Evolutionary conservation across 108 stramenopile genomes (phyloP), one percentile per base, ranked within the genome.

Genomic region (Nitzschia sp.): DNA sequence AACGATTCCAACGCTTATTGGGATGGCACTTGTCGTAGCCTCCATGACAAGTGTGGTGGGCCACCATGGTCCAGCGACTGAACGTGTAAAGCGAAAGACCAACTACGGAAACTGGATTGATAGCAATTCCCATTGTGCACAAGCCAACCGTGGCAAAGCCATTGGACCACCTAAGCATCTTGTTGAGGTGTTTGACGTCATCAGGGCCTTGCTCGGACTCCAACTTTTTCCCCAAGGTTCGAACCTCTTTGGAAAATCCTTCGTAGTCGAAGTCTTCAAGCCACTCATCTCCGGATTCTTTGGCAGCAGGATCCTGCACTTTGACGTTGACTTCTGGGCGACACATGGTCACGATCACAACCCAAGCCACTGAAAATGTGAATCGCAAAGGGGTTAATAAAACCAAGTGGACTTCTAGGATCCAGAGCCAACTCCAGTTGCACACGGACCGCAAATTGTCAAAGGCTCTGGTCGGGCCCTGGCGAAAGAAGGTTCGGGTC

Each of bases 151-250:
- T 46, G 7, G 89, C 89, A 63, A 79, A 91, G 12, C 70, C 25
- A 73, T 92, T 90, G 55, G 67, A 69, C 95, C 91, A 93, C 59
- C 75, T 48, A 20, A 96, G 69, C 80, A 96, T 94, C 68, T 96
- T 96, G 66, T 93, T 80, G 26, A 96, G 76, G 77, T 96, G 95
- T 40, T 74, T 78, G n/a, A 94, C 92, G 70, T 96, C 93, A 10
- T 77, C 92, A 9, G 73, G 70, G n/a, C 93, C 93, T 68, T 94
- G 89, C 51, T 86, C 74, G 42, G 71, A 62, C 41, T 91, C 83
- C 50, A 94, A 80, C 54, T 86, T 74, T 20, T 94, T 86, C 7
- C 95, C 95, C 22, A 96, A 82, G 7, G 70, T 79, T 46, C 69
- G 75, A 62, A 94, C 83, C 57, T 96, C 95, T 11, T 58, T 67